phyloP scores from a whole-genome alignment of 495 filamentous ascomycete genomes.

The Aspergillus conjunctus region DNA sequence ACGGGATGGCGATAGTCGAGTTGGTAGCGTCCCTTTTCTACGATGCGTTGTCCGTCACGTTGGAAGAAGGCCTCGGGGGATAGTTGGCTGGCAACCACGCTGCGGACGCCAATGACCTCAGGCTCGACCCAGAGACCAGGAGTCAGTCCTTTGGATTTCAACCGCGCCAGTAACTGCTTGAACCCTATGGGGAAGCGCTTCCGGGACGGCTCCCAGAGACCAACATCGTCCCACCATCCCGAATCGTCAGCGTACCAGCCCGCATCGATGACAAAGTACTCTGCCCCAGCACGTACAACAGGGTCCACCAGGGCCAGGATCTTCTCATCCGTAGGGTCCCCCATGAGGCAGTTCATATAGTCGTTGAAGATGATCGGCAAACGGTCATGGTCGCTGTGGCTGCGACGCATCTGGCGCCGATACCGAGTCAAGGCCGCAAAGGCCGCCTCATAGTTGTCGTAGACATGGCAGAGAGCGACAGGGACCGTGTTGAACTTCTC shows the following conservation, averaged over 20 bases:
- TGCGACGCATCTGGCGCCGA: constrained; percentile 22
- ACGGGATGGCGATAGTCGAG: constrained; percentile 23
- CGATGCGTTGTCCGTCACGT: constrained; percentile 18
- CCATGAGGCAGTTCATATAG: constrained; percentile 37
- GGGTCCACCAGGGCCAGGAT: constrained; percentile 27
- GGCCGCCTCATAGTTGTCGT: constrained; percentile 19
- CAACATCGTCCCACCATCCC: constrained; percentile 34
- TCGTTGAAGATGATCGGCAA: constrained; percentile 33
- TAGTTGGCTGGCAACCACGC: constrained; percentile 18
- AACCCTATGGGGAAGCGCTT: constrained; percentile 31
- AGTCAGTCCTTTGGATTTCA: constrained; percentile 20
- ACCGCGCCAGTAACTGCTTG: constrained; percentile 13
- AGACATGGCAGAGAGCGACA: constrained; percentile 20
- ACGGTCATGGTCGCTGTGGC: constrained; percentile 21
- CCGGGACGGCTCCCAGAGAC: constrained; percentile 32
- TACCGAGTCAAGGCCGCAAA: constrained; percentile 27
- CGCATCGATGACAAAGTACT: constrained; percentile 34
- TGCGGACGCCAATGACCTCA: constrained; percentile 29
- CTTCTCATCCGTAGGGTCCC: constrained; percentile 32
- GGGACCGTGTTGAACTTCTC: constrained; percentile 23
- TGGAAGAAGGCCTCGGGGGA: constrained; percentile 29
- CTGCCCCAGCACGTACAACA: constrained; percentile 18
- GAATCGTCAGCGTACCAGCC: constrained; percentile 35
- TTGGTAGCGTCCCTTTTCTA: constrained; percentile 27
- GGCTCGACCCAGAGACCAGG: constrained; percentile 34